Evolutionary conservation across 2,329 filamentous ascomycete species (phyloP).

Genomic region (Fusarium redolens): DNA sequence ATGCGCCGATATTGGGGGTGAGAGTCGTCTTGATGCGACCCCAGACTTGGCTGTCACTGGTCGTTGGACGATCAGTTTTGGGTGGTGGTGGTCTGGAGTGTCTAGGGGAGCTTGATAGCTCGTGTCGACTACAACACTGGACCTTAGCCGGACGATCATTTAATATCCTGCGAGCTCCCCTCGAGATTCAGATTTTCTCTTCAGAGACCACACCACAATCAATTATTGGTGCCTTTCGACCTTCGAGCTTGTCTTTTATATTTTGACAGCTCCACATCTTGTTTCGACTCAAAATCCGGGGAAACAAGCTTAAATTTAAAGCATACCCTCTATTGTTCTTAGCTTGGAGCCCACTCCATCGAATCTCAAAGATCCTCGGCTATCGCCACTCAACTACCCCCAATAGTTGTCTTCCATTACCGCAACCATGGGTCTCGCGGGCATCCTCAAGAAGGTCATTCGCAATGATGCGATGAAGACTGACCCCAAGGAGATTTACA

Average conservation of each 20-base stretch:
- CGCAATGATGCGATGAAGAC: conserved; percentile 77
- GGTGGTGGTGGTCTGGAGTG: conserved; percentile 25
- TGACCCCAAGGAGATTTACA: conserved; percentile 75
- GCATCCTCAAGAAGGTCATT: conserved; percentile 66
- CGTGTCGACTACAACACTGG: neutral
- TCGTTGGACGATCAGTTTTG: conserved; percentile 22
- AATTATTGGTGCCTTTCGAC: conserved; percentile 20
- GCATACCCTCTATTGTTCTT: conserved; percentile 7
- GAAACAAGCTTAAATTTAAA: conserved; percentile 40
- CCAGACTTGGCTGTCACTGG: conserved; percentile 25
- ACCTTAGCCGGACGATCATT: conserved; percentile 35
- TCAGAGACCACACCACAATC: conserved; percentile 24
- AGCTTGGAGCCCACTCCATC: neutral
- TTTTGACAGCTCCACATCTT: conserved; percentile 11
- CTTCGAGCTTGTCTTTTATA: conserved; percentile 9
- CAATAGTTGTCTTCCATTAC: conserved; percentile 8
- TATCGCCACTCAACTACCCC: conserved; percentile 4
- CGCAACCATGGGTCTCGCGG: conserved; percentile 53
- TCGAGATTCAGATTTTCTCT: conserved; percentile 16
- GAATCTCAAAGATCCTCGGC: neutral
- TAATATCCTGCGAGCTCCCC: conserved; percentile 39
- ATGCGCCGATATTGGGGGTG: conserved; percentile 33
- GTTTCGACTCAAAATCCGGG: conserved; percentile 16
- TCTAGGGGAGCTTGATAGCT: conserved; percentile 19
- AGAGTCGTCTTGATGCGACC: conserved; percentile 37